Conservation (phyloP, 495 filamentous ascomycete genomes). For the Penicillium lagena region DNA sequence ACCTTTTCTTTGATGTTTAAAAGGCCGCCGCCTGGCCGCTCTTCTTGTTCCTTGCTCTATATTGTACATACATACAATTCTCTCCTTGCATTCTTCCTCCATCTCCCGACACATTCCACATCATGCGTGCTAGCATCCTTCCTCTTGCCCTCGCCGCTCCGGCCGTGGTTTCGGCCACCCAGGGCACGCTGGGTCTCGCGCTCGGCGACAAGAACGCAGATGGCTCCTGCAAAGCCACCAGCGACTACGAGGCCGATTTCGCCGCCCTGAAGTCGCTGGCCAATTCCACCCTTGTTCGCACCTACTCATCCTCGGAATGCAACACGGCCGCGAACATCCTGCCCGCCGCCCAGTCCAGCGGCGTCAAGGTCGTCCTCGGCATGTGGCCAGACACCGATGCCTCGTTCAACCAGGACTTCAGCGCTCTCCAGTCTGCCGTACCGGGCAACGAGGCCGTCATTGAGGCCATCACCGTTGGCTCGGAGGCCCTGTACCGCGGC, state of each 20-base stretch:
- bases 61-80: neutral
- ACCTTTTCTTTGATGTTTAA: too few species aligned
- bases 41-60: neutral
- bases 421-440: constrained; percentile 48
- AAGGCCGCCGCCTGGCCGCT: neutral
- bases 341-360: constrained; percentile 63
- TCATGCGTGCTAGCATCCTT: constrained; percentile 39
- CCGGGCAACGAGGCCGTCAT: constrained; percentile 51
- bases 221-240: constrained; percentile 55
- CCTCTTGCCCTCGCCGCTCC: constrained; percentile 34
- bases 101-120: constrained; percentile 4
- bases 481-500: constrained; percentile 69
- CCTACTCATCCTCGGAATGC: constrained; percentile 62
- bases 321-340: constrained; percentile 60
- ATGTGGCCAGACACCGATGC: constrained; percentile 63
- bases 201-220: constrained; percentile 45
- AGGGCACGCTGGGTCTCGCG: constrained; percentile 44
- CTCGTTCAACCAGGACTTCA: constrained; percentile 57
- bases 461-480: constrained; percentile 73
- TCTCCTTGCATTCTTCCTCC: constrained; percentile 3
- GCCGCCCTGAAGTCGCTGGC: constrained; percentile 46
- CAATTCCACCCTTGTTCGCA: constrained; percentile 50
- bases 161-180: constrained; percentile 28
- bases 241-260: constrained; percentile 66
- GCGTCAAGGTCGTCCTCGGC: constrained; percentile 70